Evolutionary conservation across 2,329 filamentous ascomycete species (phyloP), one percentile per base, ranked within the genome.

Genomic region (Nothopassalora personata): DNA sequence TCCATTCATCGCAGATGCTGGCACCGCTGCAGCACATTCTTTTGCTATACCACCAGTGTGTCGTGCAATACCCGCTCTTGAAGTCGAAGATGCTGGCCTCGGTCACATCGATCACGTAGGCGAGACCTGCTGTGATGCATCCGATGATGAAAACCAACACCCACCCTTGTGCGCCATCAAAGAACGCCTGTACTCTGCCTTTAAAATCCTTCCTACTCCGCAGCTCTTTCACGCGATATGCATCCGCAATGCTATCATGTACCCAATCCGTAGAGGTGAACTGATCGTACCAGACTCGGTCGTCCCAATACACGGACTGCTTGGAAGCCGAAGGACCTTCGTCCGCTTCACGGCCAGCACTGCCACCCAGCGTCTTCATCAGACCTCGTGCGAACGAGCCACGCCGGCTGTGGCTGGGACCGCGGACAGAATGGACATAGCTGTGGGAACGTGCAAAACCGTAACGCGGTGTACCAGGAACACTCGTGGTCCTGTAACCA

Each of bases 231-330:
- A 95, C 86, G 28, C 94, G 89, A 68, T 91, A 90, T 9, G 92
- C 91, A 75, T 97, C 94, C 69, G 91, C 90, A 66, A 99, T 97
- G 73, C 89, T 92, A 74, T 99, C 94, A 72, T 96, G 93, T 0
- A 99, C 92, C 94, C 94, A 99, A 74, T 99, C 93, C 57, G 91
- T 97, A 6, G 90, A 96, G 5, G 91, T 96, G 70, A 96, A 96
- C 75, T 99, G 94, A 78, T 99, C 94, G 76, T 97, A 97, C 94
- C 94, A 97, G 9, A 95, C 89, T 60, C 94, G 86, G 66, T 97
- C 91, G 70, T 97, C 90, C 53, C 87, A 79, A 67, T 85, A 87
- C 9, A 88, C 75, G 4, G 85, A 86, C 34, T 80, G 77, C 68
- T 86, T 89, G 52, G 86, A 86, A 62, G 88, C 85, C 61, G 80